phyloP scores from a whole-genome alignment of 208 protist genomes.

The Trichomonas tenax region DNA sequence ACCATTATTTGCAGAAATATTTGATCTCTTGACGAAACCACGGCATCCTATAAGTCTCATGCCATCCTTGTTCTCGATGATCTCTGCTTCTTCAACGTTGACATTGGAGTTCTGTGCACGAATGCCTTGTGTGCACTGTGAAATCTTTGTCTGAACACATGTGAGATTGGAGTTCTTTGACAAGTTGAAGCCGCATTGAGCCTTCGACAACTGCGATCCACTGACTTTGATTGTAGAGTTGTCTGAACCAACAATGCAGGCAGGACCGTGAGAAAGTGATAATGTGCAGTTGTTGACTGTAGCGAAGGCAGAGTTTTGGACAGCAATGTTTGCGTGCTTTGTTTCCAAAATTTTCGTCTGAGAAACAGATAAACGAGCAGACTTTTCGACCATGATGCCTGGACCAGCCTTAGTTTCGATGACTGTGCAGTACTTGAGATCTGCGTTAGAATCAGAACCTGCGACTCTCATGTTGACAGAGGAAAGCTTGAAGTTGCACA shows the following conservation, averaged over 20 bases:
- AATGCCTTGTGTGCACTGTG: not conserved
- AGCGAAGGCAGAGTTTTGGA: not conserved
- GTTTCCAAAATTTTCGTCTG: not conserved
- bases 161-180: not conserved
- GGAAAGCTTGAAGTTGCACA: not conserved
- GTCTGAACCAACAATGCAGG: not conserved
- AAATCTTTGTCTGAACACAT: not conserved
- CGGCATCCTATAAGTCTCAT: not conserved
- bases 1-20: not conserved
- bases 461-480: not conserved
- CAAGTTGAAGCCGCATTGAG: not conserved
- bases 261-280: not conserved
- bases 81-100: not conserved
- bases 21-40: not conserved
- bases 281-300: not conserved
- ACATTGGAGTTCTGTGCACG: not conserved
- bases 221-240: not conserved
- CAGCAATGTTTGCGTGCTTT: not conserved
- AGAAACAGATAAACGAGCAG: not conserved
- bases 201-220: not conserved
- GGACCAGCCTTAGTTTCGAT: not conserved
- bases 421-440: not conserved
- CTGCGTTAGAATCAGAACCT: not conserved
- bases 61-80: not conserved
- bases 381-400: not conserved